phyloP scores from a whole-genome alignment of 768 basidiomycete species.

The Amylocystis lapponica region DNA sequence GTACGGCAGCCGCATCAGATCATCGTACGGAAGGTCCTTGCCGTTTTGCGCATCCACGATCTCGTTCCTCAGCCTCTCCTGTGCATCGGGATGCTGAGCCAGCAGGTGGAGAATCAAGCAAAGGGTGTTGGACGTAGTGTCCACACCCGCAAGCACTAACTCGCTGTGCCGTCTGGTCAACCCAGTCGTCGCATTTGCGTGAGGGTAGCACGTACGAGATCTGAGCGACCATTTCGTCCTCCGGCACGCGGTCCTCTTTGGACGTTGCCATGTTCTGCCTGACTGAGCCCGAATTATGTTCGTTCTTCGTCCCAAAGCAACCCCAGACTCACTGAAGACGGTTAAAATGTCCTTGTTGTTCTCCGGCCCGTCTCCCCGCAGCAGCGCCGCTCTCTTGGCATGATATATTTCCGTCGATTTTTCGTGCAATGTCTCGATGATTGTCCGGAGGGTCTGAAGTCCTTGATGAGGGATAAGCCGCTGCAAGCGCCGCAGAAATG shows the following conservation, averaged over 20 bases:
- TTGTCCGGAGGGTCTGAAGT: constrained; percentile 38
- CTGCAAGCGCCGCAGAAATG: constrained; percentile 38
- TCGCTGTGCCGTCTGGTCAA: constrained; percentile 8
- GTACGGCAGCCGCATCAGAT: constrained; percentile 39
- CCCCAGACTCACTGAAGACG: constrained; percentile 34
- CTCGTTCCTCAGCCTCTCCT: constrained; percentile 27
- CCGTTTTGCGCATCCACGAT: constrained; percentile 16
- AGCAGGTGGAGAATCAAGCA: constrained; percentile 15
- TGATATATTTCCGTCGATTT: constrained; percentile 12
- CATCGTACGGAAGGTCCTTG: constrained; percentile 25
- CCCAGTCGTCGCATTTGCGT: background rate
- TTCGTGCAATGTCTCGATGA: constrained; percentile 30
- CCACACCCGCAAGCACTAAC: constrained; percentile 20
- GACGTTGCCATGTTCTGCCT: constrained; percentile 14
- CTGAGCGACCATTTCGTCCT: constrained; percentile 18
- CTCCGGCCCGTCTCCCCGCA: constrained; percentile 11
- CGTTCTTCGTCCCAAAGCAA: background rate
- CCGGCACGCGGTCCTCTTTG: constrained; percentile 12
- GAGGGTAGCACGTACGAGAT: constrained; percentile 8
- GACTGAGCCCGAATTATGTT: background rate
- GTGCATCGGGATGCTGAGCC: constrained; percentile 27
- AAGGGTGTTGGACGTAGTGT: constrained; percentile 24
- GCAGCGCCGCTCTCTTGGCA: constrained; percentile 7
- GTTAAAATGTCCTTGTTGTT: constrained; percentile 45
- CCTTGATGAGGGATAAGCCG: constrained; percentile 33